These are phyloP conservation scores for Tulasnella sp. DNA, from an alignment of 768 basidiomycete genomes.

Conservation along the genomic window DNA sequence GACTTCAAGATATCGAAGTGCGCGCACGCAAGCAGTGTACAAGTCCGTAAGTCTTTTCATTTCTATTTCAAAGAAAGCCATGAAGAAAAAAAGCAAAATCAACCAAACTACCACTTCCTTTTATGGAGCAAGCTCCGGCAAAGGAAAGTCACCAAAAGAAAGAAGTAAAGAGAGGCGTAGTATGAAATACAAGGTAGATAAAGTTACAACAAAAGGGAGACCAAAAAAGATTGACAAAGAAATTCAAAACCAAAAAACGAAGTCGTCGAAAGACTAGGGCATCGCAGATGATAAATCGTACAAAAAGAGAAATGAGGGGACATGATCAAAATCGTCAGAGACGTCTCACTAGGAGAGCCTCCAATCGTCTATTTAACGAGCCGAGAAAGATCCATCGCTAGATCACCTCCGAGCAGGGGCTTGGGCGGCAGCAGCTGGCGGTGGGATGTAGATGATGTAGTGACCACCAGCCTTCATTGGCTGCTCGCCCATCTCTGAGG, in stretches of 20 bases:
- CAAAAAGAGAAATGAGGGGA: background rate
- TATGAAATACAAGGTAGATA: conserved; percentile 14
- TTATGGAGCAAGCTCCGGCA: background rate
- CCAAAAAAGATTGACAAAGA: background rate
- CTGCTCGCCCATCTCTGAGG: background rate
- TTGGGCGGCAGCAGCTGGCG: conserved; percentile 5
- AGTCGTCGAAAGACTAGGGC: background rate
- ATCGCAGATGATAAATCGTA: conserved; percentile 10
- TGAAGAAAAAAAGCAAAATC: background rate
- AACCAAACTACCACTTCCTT: background rate
- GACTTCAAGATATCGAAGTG: background rate
- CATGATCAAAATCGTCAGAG: conserved; percentile 3
- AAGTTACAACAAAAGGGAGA: background rate
- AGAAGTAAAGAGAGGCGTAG: background rate
- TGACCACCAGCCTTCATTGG: conserved; percentile 28
- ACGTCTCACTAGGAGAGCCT: background rate
- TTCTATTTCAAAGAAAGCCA: background rate
- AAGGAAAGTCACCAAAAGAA: background rate
- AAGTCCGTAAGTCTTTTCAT: background rate
- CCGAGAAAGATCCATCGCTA: background rate
- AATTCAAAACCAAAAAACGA: background rate
- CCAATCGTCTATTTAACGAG: background rate
- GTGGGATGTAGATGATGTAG: conserved; percentile 30
- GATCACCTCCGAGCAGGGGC: background rate
- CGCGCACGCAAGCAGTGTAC: background rate